Base-by-base conservation (phyloP, 129 eudicot species). In the Sambucus nigra region DNA sequence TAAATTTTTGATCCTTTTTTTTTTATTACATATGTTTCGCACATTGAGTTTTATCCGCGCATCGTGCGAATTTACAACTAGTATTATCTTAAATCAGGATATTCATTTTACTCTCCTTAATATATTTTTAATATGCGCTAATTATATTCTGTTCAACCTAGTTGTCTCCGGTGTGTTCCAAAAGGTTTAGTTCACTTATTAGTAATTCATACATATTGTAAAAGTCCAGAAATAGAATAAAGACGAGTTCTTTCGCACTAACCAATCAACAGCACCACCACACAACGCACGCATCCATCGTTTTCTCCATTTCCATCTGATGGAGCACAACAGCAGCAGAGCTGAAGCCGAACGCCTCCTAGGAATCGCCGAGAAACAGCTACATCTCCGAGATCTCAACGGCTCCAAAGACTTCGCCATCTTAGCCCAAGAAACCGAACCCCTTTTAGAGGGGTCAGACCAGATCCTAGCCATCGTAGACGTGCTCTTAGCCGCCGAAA, bases 391-490 rank as follows among this genome's bases (percentile, higher is more conserved):
- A 40, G 98, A 91, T 61, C 75, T 81, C 13, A 55, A 63, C 62
- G 76, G 95, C 27, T 81, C 68, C 17, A 67, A 80, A 2, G 95
- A 85, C 47, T 91, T 91, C 72, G 94, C 98, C 45, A 63, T 79
- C 16, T 41, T 85, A 4, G 98, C 98, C 9, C 95, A 85, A 48
- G 98, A 91, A 56, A 81, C 95, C 9, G 98, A 86, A 46, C 95
- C 98, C 1, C 54, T 85, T 0, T 80, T 91, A 53, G 98, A 85
- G 20, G 94, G 88, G 3, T 64, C 89, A 53, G 95, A 91, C 59
- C 98, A 81, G 82, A 91, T 91, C 82, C 55, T 91, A 15, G 98
- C 95, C 19, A 71, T 91, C 1, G 74, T 76, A 12, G 98, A 91
- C 8, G 95, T 85, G 7, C 80, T 91, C 27, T 32, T 71, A 44